These are phyloP conservation scores for Aspergillus luchuensis DNA, from an alignment of 2,329 filamentous ascomycete species.

Conservation along the genomic window DNA sequence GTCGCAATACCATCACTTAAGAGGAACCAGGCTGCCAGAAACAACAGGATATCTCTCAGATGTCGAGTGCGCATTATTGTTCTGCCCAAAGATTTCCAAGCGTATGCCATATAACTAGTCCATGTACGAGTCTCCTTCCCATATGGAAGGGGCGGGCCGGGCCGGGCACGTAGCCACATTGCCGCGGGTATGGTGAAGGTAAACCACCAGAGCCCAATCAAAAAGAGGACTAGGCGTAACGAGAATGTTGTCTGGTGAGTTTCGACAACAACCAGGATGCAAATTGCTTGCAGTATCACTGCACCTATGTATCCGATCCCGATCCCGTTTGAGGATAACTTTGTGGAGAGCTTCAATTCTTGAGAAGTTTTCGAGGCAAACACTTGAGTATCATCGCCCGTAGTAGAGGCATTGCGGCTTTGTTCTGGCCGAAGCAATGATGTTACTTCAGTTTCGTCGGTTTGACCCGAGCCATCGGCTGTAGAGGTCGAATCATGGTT, in stretches of 20 bases:
- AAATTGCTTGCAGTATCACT: conserved; percentile 77
- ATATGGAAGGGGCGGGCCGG: conserved; percentile 74
- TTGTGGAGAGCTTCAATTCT: conserved; percentile 80
- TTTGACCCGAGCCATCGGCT: neutral
- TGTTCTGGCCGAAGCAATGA: conserved; percentile 28
- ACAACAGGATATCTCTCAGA: conserved; percentile 78
- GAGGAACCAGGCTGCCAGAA: conserved; percentile 90
- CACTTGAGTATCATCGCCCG: conserved; percentile 7
- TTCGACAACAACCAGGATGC: conserved; percentile 73
- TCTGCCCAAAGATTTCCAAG: conserved; percentile 82
- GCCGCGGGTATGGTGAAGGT: conserved; percentile 86
- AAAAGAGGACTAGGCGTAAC: conserved; percentile 80
- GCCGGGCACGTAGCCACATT: conserved; percentile 82
- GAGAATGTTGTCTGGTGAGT: conserved; percentile 80
- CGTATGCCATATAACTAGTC: conserved; percentile 73
- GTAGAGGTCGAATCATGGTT: conserved; percentile 14
- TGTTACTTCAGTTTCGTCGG: conserved; percentile 25
- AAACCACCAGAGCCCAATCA: conserved; percentile 91
- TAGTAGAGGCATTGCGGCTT: conserved; percentile 6
- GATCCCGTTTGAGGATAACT: conserved; percentile 88
- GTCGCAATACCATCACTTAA: conserved; percentile 93
- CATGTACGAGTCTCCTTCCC: conserved; percentile 54
- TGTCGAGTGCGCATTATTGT: conserved; percentile 75
- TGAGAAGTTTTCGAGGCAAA: conserved; percentile 46
- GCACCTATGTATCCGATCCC: conserved; percentile 91